These are phyloP conservation scores for Mucor circinelloides DNA, from an alignment of 371 early-diverging fungal genomes.

Conservation along the genomic window DNA sequence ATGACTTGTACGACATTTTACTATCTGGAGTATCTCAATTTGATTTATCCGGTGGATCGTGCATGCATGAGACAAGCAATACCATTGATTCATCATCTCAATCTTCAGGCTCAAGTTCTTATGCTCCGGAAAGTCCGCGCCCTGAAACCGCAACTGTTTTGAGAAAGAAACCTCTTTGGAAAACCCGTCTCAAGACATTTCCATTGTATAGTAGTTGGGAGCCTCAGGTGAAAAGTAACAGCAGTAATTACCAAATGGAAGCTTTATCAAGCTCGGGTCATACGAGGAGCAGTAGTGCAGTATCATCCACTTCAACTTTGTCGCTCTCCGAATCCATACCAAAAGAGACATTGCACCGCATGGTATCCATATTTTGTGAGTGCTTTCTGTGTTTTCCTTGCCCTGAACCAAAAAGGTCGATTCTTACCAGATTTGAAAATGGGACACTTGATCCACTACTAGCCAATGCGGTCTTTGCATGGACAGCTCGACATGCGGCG, in stretches of 20 bases:
- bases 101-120: slow-evolving; percentile 22
- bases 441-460: slow-evolving; percentile 36
- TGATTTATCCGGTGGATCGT: slow-evolving; percentile 6
- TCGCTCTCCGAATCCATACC: slow-evolving; percentile 6
- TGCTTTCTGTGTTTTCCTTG: slow-evolving; percentile 39
- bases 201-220: slow-evolving; percentile 56
- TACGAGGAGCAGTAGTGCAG: not conserved
- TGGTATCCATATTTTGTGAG: slow-evolving; percentile 23
- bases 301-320: not conserved
- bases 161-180: slow-evolving; percentile 42
- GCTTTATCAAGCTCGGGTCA: not conserved
- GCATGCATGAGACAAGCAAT: slow-evolving; percentile 1
- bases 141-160: slow-evolving; percentile 31
- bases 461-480: slow-evolving; percentile 43
- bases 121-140: not conserved
- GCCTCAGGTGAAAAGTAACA: slow-evolving; percentile 9
- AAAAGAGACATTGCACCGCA: slow-evolving; percentile 17
- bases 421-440: slow-evolving; percentile 15
- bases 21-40: slow-evolving; percentile 40
- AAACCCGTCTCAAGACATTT: slow-evolving; percentile 37
- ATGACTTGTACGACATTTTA: slow-evolving; percentile 44
- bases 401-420: slow-evolving; percentile 14
- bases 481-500: slow-evolving; percentile 54
- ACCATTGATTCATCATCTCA: slow-evolving; percentile 19
- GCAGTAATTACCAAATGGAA: not conserved